These are phyloP conservation scores for Boletellus ananiceps DNA, from an alignment of 768 basidiomycete species.

Conservation along the genomic window DNA sequence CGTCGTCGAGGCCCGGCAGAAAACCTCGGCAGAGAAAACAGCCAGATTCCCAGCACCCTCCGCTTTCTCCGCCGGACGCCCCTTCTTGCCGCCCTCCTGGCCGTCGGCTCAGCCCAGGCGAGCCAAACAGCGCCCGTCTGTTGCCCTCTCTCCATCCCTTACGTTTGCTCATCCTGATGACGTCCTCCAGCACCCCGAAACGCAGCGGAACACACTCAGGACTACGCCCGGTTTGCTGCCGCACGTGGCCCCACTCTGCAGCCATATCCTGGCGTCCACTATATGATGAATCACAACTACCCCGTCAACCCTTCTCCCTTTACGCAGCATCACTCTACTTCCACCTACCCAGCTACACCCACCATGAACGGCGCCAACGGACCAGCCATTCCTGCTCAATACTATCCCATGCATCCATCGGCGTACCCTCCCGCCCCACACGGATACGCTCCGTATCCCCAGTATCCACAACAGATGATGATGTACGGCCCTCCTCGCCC, in stretches of 20 bases:
- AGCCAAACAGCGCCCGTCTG: conserved; percentile 17
- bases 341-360: conserved; percentile 32
- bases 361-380: conserved; percentile 37
- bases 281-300: conserved; percentile 69
- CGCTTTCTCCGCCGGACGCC: conserved; percentile 15
- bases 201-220: conserved; percentile 20
- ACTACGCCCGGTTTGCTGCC: conserved; percentile 30
- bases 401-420: conserved; percentile 56
- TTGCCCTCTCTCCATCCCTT: neutral
- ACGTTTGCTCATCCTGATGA: conserved; percentile 6
- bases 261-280: conserved; percentile 52
- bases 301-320: conserved; percentile 55
- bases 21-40: conserved; percentile 54
- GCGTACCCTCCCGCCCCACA: conserved; percentile 44
- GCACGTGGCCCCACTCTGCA: conserved; percentile 43
- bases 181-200: conserved; percentile 16
- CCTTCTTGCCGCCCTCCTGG: conserved; percentile 23
- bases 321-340: conserved; percentile 37
- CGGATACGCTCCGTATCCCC: conserved; percentile 53
- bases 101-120: conserved; percentile 27
- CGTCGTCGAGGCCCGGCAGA: conserved; percentile 37
- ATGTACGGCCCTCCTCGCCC: conserved; percentile 52
- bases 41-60: conserved; percentile 27
- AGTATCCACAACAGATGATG: conserved; percentile 56
- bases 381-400: conserved; percentile 40